Evolutionary conservation across 495 filamentous ascomycete species (phyloP), one percentile per base, ranked within the genome.

Genomic region (Podospora pseudocomata): DNA sequence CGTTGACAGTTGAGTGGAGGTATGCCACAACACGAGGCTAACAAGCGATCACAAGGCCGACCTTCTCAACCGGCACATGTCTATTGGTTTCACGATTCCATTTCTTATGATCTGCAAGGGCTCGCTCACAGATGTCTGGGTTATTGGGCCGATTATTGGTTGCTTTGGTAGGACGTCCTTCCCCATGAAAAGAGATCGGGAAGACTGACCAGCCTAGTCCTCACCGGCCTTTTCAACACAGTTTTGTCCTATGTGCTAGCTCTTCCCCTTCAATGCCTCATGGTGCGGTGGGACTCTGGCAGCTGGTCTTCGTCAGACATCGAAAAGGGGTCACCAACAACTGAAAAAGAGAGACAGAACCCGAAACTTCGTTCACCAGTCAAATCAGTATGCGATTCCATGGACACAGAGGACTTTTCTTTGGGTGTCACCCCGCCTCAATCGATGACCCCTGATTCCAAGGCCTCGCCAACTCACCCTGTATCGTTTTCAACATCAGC

Each of bases 1-100:
- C 19, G 5, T 5, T 32, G 19, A n/a, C 13, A 59, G 3, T 23
- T 9, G 13, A 19, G 1, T 23, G 23, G 23, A 23, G 23, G 23
- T 20, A 6, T 49, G 2, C 39, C 55, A 30, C 13, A 54, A 6
- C 49, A 23, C 26, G 58, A 18, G 5, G 53, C 57, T 64, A 49
- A 70, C 65, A 2, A 30, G 23, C 9, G 4, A 60, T 19, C 3
- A 53, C 27, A 60, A 79, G 68, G 76, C 77, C 16, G 78, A 81
- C 56, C 77, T 84, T 13, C 63, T 84, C 56, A 82, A 82, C 63
- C 78, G 81, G 7, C 81, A 84, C 69, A 84, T 84, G 81, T 81
- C 80, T 2, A 75, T 83, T 49, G 81, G 81, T 2, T 84, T 84
- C 57, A 81, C 79, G 34, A 76, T 82, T 1, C 80, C 80, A 2